Evolutionary conservation across 208 protist genomes (phyloP).

Genomic region (Crithidia brevicula): DNA sequence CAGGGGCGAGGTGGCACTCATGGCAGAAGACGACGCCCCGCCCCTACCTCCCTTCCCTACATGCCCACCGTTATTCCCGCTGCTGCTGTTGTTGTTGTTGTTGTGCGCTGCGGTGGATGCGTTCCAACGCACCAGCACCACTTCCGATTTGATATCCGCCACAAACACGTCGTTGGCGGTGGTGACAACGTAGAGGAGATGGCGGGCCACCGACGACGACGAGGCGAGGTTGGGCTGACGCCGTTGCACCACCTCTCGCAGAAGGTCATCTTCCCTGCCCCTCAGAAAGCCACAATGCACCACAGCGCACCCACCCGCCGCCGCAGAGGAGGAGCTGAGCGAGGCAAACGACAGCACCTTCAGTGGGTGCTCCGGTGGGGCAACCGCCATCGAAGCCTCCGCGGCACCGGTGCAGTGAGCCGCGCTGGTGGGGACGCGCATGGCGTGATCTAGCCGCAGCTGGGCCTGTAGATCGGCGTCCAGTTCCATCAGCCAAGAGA

Average conservation of each 20-base stretch:
- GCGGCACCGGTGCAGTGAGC: not conserved
- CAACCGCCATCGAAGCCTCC: not conserved
- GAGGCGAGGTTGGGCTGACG: conserved; percentile 2
- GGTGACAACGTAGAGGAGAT: conserved; percentile 38
- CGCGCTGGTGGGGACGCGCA: not conserved
- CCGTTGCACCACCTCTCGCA: conserved; percentile 34
- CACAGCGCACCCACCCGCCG: conserved; percentile 24
- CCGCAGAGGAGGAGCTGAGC: conserved; percentile 15
- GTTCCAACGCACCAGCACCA: conserved; percentile 26
- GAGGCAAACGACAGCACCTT: conserved; percentile 33
- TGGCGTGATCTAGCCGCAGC: conserved; percentile 7
- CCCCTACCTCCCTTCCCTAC: conserved; percentile 8
- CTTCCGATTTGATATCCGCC: conserved; percentile 33
- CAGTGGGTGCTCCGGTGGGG: conserved; percentile 19
- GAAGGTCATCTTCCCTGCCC: conserved; percentile 38
- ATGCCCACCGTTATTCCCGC: not conserved
- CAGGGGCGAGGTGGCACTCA: conserved; percentile 23
- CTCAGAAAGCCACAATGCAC: conserved; percentile 38
- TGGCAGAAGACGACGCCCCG: not conserved
- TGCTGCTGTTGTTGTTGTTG: no score
- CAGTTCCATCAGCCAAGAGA: conserved; percentile 37
- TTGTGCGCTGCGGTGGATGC: conserved; percentile 4
- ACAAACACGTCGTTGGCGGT: conserved; percentile 34
- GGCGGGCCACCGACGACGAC: conserved; percentile 14
- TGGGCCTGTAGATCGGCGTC: conserved; percentile 22